Conservation (phyloP, 306 rosid species). For the Calophaca sinica region DNA sequence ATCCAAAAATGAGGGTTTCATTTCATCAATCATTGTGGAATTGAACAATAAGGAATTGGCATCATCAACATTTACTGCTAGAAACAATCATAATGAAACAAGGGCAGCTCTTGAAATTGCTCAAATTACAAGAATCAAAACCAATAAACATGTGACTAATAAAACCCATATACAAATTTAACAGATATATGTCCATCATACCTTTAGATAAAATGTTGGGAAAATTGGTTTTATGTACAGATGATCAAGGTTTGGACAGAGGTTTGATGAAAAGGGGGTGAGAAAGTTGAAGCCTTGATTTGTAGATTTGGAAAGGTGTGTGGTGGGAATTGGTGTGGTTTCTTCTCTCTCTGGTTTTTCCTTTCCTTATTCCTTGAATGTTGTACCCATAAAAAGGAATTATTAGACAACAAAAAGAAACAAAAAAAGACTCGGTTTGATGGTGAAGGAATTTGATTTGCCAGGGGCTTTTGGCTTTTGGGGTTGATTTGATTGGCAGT, state of each 20-base stretch:
- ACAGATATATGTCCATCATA: constrained; percentile 21
- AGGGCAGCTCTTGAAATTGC: constrained; percentile 31
- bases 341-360: constrained; percentile 41
- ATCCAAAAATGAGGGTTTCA: constrained; percentile 31
- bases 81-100: constrained; percentile 29
- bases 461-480: constrained; percentile 54
- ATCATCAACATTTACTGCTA: constrained; percentile 3
- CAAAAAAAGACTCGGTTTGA: constrained; percentile 60
- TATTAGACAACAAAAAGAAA: constrained; percentile 44
- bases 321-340: constrained; percentile 42
- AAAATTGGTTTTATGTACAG: constrained; percentile 7
- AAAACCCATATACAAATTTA: neutral
- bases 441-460: constrained; percentile 41
- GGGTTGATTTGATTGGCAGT: constrained; percentile 61
- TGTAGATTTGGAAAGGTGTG: constrained; percentile 48
- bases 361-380: constrained; percentile 32
- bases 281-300: constrained; percentile 48
- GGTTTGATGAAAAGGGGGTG: constrained; percentile 48
- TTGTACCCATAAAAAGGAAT: constrained; percentile 53
- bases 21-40: constrained; percentile 32
- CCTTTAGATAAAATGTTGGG: constrained; percentile 47
- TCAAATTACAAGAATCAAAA: constrained; percentile 1
- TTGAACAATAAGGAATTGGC: constrained; percentile 10
- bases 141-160: neutral
- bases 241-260: constrained; percentile 50